Evolutionary conservation across 73 alveolate species (phyloP).

Genomic region (Symbiodinium natans): DNA sequence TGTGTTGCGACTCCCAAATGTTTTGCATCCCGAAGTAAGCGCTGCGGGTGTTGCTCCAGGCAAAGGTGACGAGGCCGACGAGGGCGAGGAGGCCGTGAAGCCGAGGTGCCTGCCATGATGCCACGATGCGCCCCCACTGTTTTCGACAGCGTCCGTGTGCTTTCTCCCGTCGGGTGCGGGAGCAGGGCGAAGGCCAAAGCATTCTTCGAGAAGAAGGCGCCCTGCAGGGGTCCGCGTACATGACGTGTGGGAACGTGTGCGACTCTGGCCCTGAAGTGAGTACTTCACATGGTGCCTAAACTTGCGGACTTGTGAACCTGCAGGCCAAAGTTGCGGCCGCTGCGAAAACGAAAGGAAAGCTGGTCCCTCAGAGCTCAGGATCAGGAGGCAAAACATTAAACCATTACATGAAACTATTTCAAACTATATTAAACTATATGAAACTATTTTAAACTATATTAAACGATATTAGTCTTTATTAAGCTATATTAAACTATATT

Average conservation of each 20-base stretch:
- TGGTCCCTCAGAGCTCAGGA: background rate
- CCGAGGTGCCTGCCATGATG: slow-evolving; percentile 30
- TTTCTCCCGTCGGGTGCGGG: too few species aligned
- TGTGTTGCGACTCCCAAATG: too few species aligned
- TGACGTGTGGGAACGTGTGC: background rate
- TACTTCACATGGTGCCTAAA: too few species aligned
- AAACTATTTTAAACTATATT: too few species aligned
- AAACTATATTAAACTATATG: too few species aligned
- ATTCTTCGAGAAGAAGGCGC: slow-evolving; percentile 88
- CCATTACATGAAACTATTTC: too few species aligned
- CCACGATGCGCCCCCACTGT: background rate
- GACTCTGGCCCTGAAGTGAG: background rate
- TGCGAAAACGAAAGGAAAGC: slow-evolving; percentile 41
- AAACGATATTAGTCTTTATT: too few species aligned
- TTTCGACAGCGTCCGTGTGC: background rate
- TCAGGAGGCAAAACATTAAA: too few species aligned
- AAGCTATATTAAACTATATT: too few species aligned
- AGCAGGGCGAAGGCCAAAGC: slow-evolving; percentile 56
- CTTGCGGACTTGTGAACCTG: too few species aligned
- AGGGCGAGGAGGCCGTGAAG: slow-evolving; percentile 53
- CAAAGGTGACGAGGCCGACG: slow-evolving; percentile 40
- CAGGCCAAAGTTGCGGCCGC: slow-evolving; percentile 24
- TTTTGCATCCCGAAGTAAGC: too few species aligned
- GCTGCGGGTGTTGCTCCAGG: too few species aligned
- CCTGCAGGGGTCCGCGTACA: background rate